phyloP scores from a whole-genome alignment of 768 basidiomycete species.

The Rhizopogon salebrosus region DNA sequence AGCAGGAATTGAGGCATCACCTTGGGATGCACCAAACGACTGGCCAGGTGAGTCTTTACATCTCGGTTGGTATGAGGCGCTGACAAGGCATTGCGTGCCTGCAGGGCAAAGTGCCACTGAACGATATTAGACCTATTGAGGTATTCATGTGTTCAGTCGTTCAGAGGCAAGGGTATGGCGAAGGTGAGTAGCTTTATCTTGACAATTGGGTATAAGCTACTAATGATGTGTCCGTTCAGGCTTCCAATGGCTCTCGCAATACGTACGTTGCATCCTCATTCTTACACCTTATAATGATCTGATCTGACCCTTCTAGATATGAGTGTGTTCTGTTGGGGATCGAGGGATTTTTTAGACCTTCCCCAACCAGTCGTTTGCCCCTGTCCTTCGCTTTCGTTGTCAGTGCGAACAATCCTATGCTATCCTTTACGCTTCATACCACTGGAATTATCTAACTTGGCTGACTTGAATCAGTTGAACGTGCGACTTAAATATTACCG shows the following conservation, averaged over 20 bases:
- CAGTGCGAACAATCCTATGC: not conserved
- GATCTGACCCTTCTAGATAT: not conserved
- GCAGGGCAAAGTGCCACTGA: slow-evolving; percentile 95
- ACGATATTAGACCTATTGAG: slow-evolving; percentile 96
- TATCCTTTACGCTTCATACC: slow-evolving; percentile 1
- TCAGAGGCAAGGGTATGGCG: slow-evolving; percentile 96
- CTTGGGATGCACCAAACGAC: slow-evolving; percentile 98
- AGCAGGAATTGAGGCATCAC: slow-evolving; percentile 94
- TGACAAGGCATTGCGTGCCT: slow-evolving; percentile 3
- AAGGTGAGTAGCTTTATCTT: slow-evolving; percentile 48
- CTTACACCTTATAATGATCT: not conserved
- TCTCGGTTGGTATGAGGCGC: not conserved
- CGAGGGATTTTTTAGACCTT: not conserved
- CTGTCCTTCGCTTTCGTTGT: not conserved
- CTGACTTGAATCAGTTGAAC: not conserved
- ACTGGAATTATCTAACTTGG: not conserved
- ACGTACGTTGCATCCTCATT: slow-evolving; percentile 50
- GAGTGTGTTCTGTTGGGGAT: not conserved
- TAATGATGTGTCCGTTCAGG: slow-evolving; percentile 33
- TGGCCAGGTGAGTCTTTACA: slow-evolving; percentile 68
- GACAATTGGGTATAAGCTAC: slow-evolving; percentile 2
- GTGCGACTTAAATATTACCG: not conserved
- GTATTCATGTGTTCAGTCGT: slow-evolving; percentile 99
- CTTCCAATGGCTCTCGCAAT: slow-evolving; percentile 97
- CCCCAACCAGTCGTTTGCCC: not conserved